Percentiles rank a stretch among this genome's conserved stretches.
Evolutionary conservation across 2,329 filamentous ascomycete genomes (phyloP).

Genomic region (Pestalotiopsis sp.): DNA sequence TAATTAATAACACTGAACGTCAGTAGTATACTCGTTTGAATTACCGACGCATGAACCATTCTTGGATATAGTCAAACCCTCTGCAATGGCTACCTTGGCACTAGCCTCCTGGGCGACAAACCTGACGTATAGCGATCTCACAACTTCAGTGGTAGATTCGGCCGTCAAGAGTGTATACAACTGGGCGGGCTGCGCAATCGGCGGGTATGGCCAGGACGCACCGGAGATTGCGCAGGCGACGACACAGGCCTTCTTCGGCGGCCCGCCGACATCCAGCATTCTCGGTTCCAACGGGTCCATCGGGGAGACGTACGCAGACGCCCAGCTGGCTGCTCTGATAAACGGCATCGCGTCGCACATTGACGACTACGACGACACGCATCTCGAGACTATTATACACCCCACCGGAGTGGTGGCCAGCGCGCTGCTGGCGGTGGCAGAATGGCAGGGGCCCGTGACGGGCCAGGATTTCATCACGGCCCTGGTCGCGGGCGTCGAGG

Average conservation of each 20-base stretch:
- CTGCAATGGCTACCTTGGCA: constrained; percentile 47
- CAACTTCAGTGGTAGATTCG: constrained; percentile 41
- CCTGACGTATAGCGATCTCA: constrained; percentile 43
- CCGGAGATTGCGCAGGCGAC: constrained; percentile 36
- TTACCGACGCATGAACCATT: neutral
- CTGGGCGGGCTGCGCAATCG: constrained; percentile 55
- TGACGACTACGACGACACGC: constrained; percentile 60
- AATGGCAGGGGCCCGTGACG: constrained; percentile 40
- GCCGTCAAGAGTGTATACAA: constrained; percentile 54
- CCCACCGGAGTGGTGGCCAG: constrained; percentile 53
- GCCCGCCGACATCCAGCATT: constrained; percentile 32
- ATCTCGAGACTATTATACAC: constrained; percentile 58
- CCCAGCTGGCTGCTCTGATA: constrained; percentile 52
- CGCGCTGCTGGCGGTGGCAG: constrained; percentile 50
- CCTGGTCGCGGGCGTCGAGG: constrained; percentile 53
- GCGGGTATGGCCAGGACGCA: constrained; percentile 49
- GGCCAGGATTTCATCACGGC: constrained; percentile 53
- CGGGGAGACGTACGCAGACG: constrained; percentile 34
- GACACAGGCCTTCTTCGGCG: constrained; percentile 30
- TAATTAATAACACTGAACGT: neutral
- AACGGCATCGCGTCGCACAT: constrained; percentile 59
- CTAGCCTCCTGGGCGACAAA: constrained; percentile 49
- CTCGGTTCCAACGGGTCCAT: constrained; percentile 32
- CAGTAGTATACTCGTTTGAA: neutral
- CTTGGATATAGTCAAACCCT: neutral